These are phyloP conservation scores for Kwoniella heveanensis DNA, from an alignment of 768 basidiomycete species.

Conservation along the genomic window DNA sequence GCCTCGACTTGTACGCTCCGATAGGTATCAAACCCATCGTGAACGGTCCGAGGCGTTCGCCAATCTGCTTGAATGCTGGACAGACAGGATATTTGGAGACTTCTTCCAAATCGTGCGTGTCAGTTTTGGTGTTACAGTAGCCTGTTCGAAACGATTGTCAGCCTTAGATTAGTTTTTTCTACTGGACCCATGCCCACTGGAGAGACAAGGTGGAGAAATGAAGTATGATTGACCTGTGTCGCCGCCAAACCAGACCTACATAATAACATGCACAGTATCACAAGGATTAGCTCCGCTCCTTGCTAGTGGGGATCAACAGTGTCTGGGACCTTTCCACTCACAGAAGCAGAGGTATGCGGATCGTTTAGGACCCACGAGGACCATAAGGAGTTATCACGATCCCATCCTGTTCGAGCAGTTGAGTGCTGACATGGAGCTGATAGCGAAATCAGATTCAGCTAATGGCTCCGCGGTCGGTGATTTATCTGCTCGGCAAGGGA, in stretches of 20 bases:
- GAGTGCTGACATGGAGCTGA: constrained; percentile 63
- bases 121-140: constrained; percentile 49
- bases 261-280: no score
- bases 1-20: constrained; percentile 58
- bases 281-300: no score
- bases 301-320: no score
- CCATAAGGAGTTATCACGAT: constrained; percentile 67
- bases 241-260: constrained; percentile 63
- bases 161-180: no score
- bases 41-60: constrained; percentile 65
- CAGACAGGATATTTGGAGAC: constrained; percentile 59
- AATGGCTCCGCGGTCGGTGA: no score
- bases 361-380: constrained; percentile 66
- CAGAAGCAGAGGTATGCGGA: background rate
- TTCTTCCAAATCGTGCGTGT: constrained; percentile 39
- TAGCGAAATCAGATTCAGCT: no score
- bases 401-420: constrained; percentile 61
- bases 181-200: no score
- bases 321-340: no score
- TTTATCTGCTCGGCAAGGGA: no score
- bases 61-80: constrained; percentile 74
- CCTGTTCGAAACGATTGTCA: no score
- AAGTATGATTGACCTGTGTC: constrained; percentile 70
- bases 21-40: constrained; percentile 70
- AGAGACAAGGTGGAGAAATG: no score